Evolutionary conservation across 768 basidiomycete species (phyloP), one percentile per base, ranked within the genome.

Genomic region (Suillus sp.): DNA sequence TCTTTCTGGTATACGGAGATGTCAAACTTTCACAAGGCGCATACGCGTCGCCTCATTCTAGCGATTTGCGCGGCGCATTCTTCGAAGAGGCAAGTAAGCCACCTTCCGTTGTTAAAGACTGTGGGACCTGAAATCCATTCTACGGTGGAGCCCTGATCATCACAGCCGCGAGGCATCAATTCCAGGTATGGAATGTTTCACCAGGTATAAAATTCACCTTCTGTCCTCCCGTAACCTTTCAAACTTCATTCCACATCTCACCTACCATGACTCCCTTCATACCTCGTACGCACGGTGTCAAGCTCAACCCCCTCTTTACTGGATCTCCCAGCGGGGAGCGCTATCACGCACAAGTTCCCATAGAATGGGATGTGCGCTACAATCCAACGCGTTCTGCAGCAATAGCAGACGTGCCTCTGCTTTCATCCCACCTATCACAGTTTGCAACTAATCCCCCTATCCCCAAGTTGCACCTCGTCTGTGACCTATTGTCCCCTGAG

Each of bases 321-420:
- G 57, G 66, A 1, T 30, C 67, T 9, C 35, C 62, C 35, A 50
- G 65, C 10, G 68, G 70, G 22, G 61, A 67, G 3, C 62, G 55
- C 11, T 14, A 63, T 62, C 53, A 34, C 20, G 60, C 16, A 32
- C 65, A 63, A n/a, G 63, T 68, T 55, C 71, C 69, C 11, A 62
- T 86, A 42, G 63, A 79, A 18, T 87, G 86, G 86, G 85, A 87
- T 68, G 50, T 84, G 50, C 81, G 84, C 42, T 72, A 77, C 59
- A 35, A 75, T n/a, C 83, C 84, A 10, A 71, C 10, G 62, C 74
- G 45, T 32, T 32, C 58, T 4, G 73, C 69, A 53, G 60, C 63
- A 62, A 43, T 72, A 3, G 58, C 62, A 4, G 10, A n/a, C 6
- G 60, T 59, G 6, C 13, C 35, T 18, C 48, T 65, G 4, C 64